phyloP scores from a whole-genome alignment of 208 protist genomes.

The Leishmania amazonensis region DNA sequence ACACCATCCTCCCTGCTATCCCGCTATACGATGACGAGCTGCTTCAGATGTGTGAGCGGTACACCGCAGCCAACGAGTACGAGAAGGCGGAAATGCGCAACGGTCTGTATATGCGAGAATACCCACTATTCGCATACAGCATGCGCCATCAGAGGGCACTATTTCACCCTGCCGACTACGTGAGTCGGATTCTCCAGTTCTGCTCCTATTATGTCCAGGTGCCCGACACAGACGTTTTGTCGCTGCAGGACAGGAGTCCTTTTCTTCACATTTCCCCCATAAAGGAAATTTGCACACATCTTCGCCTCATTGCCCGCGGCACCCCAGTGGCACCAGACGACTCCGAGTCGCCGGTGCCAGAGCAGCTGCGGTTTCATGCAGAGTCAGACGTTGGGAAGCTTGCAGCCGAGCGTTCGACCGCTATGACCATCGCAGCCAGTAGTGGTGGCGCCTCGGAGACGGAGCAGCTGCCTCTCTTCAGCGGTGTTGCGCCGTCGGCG shows the following conservation, averaged over 20 bases:
- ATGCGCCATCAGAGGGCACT: constrained; percentile 31
- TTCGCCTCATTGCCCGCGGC: constrained; percentile 29
- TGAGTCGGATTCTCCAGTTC: constrained; percentile 68
- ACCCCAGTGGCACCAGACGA: background rate
- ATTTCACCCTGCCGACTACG: constrained; percentile 76
- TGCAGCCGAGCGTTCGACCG: background rate
- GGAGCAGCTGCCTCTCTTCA: background rate
- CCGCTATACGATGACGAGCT: constrained; percentile 64
- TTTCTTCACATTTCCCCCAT: constrained; percentile 77
- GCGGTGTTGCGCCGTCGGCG: background rate
- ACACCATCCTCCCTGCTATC: constrained; percentile 74
- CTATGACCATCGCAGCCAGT: background rate
- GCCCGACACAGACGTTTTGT: constrained; percentile 20
- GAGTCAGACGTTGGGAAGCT: constrained; percentile 19
- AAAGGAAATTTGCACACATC: constrained; percentile 46
- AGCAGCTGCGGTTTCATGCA: constrained; percentile 24
- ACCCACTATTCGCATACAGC: constrained; percentile 39
- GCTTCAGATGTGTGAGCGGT: constrained; percentile 51
- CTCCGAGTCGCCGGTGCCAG: background rate
- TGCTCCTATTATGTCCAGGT: constrained; percentile 36
- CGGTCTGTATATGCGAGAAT: constrained; percentile 44
- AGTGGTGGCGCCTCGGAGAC: background rate
- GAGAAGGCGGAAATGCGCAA: constrained; percentile 45
- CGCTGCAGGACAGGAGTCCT: constrained; percentile 32
- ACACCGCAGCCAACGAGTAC: constrained; percentile 43